Evolutionary conservation across 2,329 filamentous ascomycete species (phyloP).

Genomic region (Diaporthe sp.): DNA sequence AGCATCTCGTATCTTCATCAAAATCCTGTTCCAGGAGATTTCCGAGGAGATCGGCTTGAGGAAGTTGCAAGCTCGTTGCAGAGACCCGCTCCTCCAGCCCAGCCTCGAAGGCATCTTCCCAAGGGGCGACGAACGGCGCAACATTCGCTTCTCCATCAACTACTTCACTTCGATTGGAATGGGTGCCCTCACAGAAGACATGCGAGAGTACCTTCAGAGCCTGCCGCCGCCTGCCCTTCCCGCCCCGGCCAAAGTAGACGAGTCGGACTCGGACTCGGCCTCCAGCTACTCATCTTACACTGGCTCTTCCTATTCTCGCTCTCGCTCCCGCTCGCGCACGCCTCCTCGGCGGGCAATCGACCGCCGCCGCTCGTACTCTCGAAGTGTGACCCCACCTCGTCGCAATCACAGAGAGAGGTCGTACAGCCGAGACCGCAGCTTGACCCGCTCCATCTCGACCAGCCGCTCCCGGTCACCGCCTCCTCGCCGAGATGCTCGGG

Average conservation of each 20-base stretch:
- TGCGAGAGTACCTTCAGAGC: slow-evolving; percentile 91
- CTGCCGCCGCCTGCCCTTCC: slow-evolving; percentile 87
- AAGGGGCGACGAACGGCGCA: slow-evolving; percentile 81
- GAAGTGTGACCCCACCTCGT: slow-evolving; percentile 47
- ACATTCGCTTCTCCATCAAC: slow-evolving; percentile 97
- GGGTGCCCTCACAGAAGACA: slow-evolving; percentile 93
- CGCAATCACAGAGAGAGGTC: slow-evolving; percentile 36
- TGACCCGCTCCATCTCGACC: slow-evolving; percentile 55
- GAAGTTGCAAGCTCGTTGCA: slow-evolving; percentile 81
- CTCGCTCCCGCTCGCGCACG: slow-evolving; percentile 61
- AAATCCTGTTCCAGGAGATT: slow-evolving; percentile 95
- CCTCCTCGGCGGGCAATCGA: slow-evolving; percentile 52
- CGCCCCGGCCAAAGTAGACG: slow-evolving; percentile 69
- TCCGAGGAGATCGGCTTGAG: slow-evolving; percentile 88
- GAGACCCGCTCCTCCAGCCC: slow-evolving; percentile 82
- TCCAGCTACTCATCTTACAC: slow-evolving; percentile 85
- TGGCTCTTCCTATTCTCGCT: slow-evolving; percentile 70
- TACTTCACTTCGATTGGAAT: slow-evolving; percentile 99
- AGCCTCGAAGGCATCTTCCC: slow-evolving; percentile 91
- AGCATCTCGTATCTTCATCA: slow-evolving; percentile 97
- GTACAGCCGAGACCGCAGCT: slow-evolving; percentile 45
- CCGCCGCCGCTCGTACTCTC: slow-evolving; percentile 54
- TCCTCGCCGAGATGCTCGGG: slow-evolving; percentile 36
- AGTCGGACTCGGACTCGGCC: slow-evolving; percentile 78
- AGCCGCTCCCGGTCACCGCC: slow-evolving; percentile 43